Base-by-base conservation (phyloP, 495 filamentous ascomycete species). In the Letharia columbiana region DNA sequence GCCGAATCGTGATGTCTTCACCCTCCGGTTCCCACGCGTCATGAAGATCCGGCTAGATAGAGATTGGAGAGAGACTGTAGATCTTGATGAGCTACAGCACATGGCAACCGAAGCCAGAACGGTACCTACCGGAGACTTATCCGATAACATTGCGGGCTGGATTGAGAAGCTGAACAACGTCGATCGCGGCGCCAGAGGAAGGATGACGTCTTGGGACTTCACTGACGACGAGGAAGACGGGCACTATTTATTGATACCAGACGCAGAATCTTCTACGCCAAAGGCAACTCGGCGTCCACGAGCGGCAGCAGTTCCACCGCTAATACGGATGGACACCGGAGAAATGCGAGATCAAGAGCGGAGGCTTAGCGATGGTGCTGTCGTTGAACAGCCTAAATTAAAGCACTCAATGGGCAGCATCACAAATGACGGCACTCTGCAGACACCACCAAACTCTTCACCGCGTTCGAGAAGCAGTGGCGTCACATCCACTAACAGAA, bases 1-100 rank as follows among this genome's bases (percentile, higher is more conserved):
- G 9, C 77, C 82, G 23, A 80, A 84, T 54, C 78, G 77, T 15
- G 75, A 77, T 20, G 86, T 82, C 67, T 88, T 77, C 71, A 80
- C 82, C 23, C 84, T 89, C 67, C 83, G 87, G 5, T 88, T 87
- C 69, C 85, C 87, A 1, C 81, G 87, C 7, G 78, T 87, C 18
- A 69, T 79, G 60, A 89, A 88, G 69, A 73, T 89, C 9, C 84
- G 87, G 62, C 77, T 73, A 60, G 86, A 89, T 62, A 75, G 86
- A 40, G 76, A 76, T 0, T 84, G 81, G 71, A 76, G 79, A 47
- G 86, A 89, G 61, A 74, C 83, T 9, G 74, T 80, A 28, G 79
- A 80, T 31, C 83, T 86, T 56, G 66, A 75, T 3, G 85, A 87
- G 64, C 68, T 90, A 41, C 83, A 86, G 66, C 69, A 75, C 41